Evolutionary conservation across 2,329 filamentous ascomycete species (phyloP).

Genomic region (Epichloe festucae): DNA sequence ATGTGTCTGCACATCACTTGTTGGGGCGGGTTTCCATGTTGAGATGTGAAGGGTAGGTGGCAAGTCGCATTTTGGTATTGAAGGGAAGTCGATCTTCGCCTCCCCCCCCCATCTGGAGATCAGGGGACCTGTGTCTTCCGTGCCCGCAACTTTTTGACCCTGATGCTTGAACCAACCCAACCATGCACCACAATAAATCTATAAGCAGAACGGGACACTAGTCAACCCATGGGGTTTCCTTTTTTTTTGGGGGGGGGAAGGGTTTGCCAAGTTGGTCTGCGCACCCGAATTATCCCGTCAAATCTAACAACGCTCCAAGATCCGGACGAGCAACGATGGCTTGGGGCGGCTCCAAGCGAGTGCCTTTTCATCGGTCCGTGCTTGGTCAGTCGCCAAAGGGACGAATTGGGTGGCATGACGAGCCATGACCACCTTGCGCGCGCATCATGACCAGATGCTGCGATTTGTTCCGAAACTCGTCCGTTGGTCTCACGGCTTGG

Average conservation of each 20-base stretch:
- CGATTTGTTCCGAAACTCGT: background rate
- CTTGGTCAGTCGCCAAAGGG: background rate
- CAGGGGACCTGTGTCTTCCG: background rate
- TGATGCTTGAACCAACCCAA: background rate
- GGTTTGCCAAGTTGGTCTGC: too few relatives aligned
- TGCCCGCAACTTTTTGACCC: background rate
- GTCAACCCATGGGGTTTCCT: too few relatives aligned
- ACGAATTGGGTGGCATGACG: background rate
- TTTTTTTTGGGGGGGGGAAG: too few relatives aligned
- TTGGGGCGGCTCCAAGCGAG: background rate
- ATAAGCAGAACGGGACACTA: too few relatives aligned
- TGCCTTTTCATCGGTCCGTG: background rate
- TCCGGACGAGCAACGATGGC: background rate
- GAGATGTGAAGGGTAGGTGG: background rate
- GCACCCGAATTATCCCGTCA: background rate
- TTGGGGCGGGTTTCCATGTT: background rate
- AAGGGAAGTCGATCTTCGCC: background rate
- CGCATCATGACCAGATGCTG: background rate
- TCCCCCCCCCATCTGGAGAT: background rate
- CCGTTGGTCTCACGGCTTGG: slow-evolving; percentile 1
- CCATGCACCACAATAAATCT: too few relatives aligned
- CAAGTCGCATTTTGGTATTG: background rate
- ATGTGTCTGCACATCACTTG: background rate
- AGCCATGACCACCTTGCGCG: background rate
- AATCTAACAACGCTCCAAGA: background rate